Conservation (phyloP, 495 filamentous ascomycete species). For the Penicillium atrosanguineum region DNA sequence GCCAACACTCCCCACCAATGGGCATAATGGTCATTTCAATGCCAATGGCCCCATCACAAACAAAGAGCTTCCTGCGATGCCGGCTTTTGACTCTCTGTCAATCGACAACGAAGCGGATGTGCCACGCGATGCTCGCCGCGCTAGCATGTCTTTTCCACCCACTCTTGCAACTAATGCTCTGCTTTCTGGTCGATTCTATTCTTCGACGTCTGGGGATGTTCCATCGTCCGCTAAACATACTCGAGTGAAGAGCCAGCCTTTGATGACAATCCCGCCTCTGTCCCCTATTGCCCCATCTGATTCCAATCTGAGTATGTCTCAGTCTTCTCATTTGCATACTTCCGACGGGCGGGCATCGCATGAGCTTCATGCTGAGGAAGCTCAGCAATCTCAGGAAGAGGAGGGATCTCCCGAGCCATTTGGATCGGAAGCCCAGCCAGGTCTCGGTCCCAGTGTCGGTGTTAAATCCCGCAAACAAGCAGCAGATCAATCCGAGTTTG, state of each 20-base stretch:
- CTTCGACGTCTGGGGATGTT: constrained; percentile 9
- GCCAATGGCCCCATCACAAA: not conserved
- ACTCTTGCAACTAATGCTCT: constrained; percentile 8
- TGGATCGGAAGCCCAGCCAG: not conserved
- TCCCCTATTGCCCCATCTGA: constrained; percentile 13
- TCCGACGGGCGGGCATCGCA: not conserved
- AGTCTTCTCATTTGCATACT: not conserved
- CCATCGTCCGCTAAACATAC: constrained; percentile 4
- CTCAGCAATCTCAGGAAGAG: not conserved
- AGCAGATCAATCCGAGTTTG: not conserved
- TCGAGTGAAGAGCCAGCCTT: constrained; percentile 14
- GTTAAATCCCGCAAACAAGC: not conserved
- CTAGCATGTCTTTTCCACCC: constrained; percentile 13
- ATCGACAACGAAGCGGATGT: not conserved
- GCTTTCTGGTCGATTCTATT: constrained; percentile 20
- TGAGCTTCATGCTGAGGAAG: not conserved
- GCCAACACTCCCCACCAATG: not conserved
- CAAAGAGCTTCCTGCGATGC: constrained; percentile 9
- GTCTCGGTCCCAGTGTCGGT: not conserved
- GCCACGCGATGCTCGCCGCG: constrained; percentile 2
- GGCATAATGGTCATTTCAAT: not conserved
- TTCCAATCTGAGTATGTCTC: constrained; percentile 1
- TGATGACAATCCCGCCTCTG: constrained; percentile 6
- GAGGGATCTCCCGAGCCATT: not conserved
- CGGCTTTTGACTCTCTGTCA: not conserved